Evolutionary conservation across 2,329 filamentous ascomycete genomes (phyloP).

Genomic region (Colletotrichum horii): DNA sequence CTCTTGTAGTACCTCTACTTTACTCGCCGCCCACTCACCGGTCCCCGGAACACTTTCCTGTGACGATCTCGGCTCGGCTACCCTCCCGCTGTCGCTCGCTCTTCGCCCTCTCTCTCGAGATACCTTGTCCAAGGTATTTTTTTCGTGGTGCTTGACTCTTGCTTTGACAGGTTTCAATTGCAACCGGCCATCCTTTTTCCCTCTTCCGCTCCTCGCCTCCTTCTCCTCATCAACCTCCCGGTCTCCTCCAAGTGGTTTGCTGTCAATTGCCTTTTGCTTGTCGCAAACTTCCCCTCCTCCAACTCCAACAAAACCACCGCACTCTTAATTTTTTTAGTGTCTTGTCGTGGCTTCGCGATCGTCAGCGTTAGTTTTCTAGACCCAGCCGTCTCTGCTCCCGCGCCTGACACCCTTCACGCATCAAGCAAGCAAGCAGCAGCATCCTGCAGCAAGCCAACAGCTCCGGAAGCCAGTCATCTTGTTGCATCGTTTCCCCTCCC

Average conservation of each 20-base stretch:
- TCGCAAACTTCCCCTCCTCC: background rate
- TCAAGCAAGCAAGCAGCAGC: background rate
- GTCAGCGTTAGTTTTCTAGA: slow-evolving; percentile 5
- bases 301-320: background rate
- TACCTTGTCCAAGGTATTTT: background rate
- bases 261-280: background rate
- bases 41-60: slow-evolving; percentile 9
- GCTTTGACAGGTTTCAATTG: slow-evolving; percentile 9
- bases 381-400: background rate
- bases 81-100: slow-evolving; percentile 2
- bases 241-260: background rate
- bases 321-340: background rate
- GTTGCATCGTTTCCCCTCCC: background rate
- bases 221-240: background rate
- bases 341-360: slow-evolving; percentile 13
- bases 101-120: background rate
- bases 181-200: slow-evolving; percentile 6
- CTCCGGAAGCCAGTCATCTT: slow-evolving; percentile 9
- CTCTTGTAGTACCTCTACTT: slow-evolving; percentile 12
- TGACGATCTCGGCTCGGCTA: slow-evolving; percentile 20
- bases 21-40: background rate
- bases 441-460: slow-evolving; percentile 12
- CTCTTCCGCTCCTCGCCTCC: background rate
- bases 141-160: slow-evolving; percentile 8
- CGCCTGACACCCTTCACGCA: background rate